Conservation (phyloP, 139 green algal genomes). For the Trebouxia sp. region DNA sequence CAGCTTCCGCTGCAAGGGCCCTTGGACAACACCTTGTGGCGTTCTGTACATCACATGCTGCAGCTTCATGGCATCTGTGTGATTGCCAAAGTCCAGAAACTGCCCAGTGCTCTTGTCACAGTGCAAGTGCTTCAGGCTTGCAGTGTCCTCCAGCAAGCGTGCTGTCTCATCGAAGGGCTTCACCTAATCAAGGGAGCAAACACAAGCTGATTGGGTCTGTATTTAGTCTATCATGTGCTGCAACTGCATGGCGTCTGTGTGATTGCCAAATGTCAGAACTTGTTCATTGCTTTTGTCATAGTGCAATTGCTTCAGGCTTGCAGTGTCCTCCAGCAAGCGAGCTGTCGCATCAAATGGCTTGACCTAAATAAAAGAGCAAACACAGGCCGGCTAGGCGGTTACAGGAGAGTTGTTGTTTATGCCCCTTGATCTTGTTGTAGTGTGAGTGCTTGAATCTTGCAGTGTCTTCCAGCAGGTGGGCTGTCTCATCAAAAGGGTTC, state of each 20-base stretch:
- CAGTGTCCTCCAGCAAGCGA: slow-evolving; percentile 49
- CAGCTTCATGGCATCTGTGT: slow-evolving; percentile 82
- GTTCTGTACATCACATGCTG: slow-evolving; percentile 24
- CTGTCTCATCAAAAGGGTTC: slow-evolving; percentile 33
- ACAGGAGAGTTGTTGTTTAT: too few species aligned
- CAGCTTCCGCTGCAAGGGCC: slow-evolving; percentile 8
- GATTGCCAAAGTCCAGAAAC: slow-evolving; percentile 88
- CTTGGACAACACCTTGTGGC: background rate
- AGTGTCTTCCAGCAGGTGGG: slow-evolving; percentile 51
- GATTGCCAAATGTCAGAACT: slow-evolving; percentile 87
- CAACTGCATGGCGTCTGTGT: slow-evolving; percentile 81
- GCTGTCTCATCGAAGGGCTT: slow-evolving; percentile 37
- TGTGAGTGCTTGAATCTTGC: slow-evolving; percentile 69
- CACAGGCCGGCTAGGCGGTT: too few species aligned
- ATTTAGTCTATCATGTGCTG: slow-evolving; percentile 20
- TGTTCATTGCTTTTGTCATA: slow-evolving; percentile 49
- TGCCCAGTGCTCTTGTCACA: slow-evolving; percentile 49
- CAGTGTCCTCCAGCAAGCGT: slow-evolving; percentile 49
- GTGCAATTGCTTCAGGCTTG: slow-evolving; percentile 73
- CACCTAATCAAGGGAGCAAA: too few species aligned
- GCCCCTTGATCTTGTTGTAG: slow-evolving; percentile 49
- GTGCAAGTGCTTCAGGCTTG: slow-evolving; percentile 71
- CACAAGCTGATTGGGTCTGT: too few species aligned
- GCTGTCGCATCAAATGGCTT: slow-evolving; percentile 36
- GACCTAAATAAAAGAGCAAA: too few species aligned